These are phyloP conservation scores for Elongisporangium anandrum DNA, from an alignment of 352 stramenopile genomes.

Conservation along the genomic window DNA sequence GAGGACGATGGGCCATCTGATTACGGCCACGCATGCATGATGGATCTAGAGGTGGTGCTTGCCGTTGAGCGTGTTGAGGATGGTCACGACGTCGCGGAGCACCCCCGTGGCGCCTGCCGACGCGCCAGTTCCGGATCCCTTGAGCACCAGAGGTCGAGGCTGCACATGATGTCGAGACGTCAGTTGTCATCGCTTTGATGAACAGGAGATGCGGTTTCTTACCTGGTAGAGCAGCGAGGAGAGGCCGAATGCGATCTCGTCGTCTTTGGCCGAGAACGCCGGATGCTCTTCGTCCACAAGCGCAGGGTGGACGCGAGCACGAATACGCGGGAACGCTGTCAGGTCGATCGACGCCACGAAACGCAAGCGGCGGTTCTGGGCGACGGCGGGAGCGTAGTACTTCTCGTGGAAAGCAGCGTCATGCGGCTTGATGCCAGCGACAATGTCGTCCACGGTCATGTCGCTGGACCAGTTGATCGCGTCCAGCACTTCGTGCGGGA, in stretches of 20 bases:
- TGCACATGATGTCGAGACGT: slow-evolving; percentile 3
- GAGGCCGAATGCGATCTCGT: slow-evolving; percentile 74
- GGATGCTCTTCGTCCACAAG: slow-evolving; percentile 62
- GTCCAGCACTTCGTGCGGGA: slow-evolving; percentile 38
- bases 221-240: slow-evolving; percentile 65
- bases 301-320: slow-evolving; percentile 40
- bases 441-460: slow-evolving; percentile 42
- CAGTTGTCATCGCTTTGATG: not conserved
- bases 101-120: slow-evolving; percentile 63
- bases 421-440: slow-evolving; percentile 41
- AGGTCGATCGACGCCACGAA: slow-evolving; percentile 72
- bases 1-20: not conserved
- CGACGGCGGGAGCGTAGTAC: slow-evolving; percentile 40
- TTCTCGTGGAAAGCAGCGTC: slow-evolving; percentile 51
- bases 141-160: slow-evolving; percentile 60
- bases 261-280: slow-evolving; percentile 51
- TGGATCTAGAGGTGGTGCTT: slow-evolving; percentile 22
- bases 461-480: slow-evolving; percentile 40
- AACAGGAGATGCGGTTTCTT: not conserved
- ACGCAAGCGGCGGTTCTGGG: slow-evolving; percentile 45
- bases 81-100: slow-evolving; percentile 70
- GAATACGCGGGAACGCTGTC: slow-evolving; percentile 37
- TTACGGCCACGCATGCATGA: not conserved
- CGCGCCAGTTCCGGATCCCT: slow-evolving; percentile 59
- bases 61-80: slow-evolving; percentile 63